Evolutionary conservation across 2,329 filamentous ascomycete species (phyloP), one percentile per base, ranked within the genome.

Genomic region (Hypoxylon sp.): DNA sequence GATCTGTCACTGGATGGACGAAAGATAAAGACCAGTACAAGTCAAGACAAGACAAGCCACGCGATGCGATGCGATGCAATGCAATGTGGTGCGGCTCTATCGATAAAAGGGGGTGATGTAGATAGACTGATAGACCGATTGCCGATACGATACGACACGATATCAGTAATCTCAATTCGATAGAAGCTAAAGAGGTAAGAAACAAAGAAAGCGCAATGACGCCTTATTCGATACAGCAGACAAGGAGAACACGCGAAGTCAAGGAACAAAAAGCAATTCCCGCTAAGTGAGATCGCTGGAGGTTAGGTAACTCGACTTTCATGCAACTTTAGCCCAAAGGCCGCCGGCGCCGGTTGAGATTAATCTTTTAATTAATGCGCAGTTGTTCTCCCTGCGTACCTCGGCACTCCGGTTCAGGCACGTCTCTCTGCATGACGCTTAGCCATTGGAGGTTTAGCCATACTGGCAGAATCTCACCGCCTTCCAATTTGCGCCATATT

Each of bases 341-440:
- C 59, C 56, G 53, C 66, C 61, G 57, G 55, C 47, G 59, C 55
- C 50, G 65, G 29, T 55, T 58, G 54, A 46, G 44, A 51, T 59
- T 62, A 55, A 44, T 55, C 35, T 57, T 59, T 19, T 11, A 32
- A 15, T 56, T 53, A 57, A 62, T 21, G 47, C 55, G 50, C 52
- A 51, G 19, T 27, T 29, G 15, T 7, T 8, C 19, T 7, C 10
- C 5, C 10, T 19, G 24, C 55, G 27, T 70, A 73, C 72, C 72
- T 74, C 72, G 72, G 72, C 70, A 69, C 70, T 67, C 70, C 70
- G 69, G 72, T 62, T 74, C 57, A 56, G 64, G 47, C 21, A 51
- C 35, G 46, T 50, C n/a, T 44, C 39, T 27, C 31, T 47, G 19
- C 24, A 46, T 50, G 44, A 42, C 52, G 21, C 37, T 57, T 53